These are phyloP conservation scores for Phyllosticta capitalensis DNA, from an alignment of 2,329 filamentous ascomycete species.

Conservation along the genomic window DNA sequence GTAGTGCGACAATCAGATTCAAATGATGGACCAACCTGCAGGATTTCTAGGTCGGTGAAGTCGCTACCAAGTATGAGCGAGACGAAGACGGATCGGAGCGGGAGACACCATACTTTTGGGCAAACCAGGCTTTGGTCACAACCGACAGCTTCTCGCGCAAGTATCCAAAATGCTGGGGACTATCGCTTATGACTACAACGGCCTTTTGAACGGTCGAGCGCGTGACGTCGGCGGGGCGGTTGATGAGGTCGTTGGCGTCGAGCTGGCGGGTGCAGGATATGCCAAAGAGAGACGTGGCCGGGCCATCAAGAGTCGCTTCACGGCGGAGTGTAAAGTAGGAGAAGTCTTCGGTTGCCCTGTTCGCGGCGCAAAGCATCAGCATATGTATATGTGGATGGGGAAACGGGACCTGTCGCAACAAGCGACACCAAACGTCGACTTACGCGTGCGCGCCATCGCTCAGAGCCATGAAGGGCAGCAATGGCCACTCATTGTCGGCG, in stretches of 20 bases:
- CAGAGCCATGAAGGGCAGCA: slow-evolving; percentile 93
- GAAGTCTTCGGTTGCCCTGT: slow-evolving; percentile 83
- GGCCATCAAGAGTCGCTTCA: slow-evolving; percentile 33
- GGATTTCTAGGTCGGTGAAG: slow-evolving; percentile 83
- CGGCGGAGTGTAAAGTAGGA: slow-evolving; percentile 91
- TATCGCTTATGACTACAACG: slow-evolving; percentile 89
- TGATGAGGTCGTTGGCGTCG: slow-evolving; percentile 65
- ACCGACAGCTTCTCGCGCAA: slow-evolving; percentile 81
- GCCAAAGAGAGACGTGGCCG: slow-evolving; percentile 80
- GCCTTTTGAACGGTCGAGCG: slow-evolving; percentile 96
- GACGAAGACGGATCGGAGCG: slow-evolving; percentile 13
- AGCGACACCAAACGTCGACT: slow-evolving; percentile 27
- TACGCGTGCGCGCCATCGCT: slow-evolving; percentile 92
- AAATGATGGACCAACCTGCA: slow-evolving; percentile 40
- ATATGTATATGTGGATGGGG: not conserved
- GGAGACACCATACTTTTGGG: slow-evolving; percentile 55
- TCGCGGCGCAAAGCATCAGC: not conserved
- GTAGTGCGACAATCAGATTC: not conserved
- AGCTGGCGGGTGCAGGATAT: slow-evolving; percentile 93
- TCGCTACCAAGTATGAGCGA: slow-evolving; percentile 42
- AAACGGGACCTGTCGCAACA: not conserved
- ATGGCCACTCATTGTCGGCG: slow-evolving; percentile 74
- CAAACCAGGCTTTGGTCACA: slow-evolving; percentile 94
- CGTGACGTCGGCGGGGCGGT: slow-evolving; percentile 82
- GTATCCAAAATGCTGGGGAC: slow-evolving; percentile 81